Evolutionary conservation across 805 yeast genomes (phyloP).

Genomic region (Dipodascus geniculatus): DNA sequence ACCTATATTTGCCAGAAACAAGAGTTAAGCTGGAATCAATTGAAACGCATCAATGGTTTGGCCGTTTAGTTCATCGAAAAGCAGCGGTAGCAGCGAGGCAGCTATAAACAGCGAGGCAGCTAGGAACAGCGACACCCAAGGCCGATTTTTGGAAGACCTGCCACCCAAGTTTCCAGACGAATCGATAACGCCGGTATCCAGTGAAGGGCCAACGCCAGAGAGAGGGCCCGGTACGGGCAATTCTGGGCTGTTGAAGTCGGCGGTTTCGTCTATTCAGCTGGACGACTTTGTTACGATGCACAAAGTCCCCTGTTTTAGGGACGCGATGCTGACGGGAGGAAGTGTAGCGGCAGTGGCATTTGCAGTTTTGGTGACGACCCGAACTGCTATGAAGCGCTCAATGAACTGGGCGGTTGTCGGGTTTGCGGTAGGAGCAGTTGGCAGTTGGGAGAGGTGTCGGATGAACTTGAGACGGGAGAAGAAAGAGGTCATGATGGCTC

Average conservation of each 20-base stretch:
- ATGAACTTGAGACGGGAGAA: constrained; percentile 53
- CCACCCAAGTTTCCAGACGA: constrained; percentile 23
- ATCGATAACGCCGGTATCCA: constrained; percentile 11
- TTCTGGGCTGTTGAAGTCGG: constrained; percentile 11
- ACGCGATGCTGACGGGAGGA: constrained; percentile 26
- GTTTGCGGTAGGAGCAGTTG: constrained; percentile 62
- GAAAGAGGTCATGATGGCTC: constrained; percentile 59
- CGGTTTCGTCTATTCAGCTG: constrained; percentile 13
- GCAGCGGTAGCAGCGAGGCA: neutral
- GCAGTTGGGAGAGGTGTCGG: constrained; percentile 92
- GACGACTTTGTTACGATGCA: constrained; percentile 24
- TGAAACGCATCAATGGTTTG: neutral
- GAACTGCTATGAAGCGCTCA: constrained; percentile 32
- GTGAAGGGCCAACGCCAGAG: constrained; percentile 8
- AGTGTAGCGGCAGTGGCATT: constrained; percentile 23
- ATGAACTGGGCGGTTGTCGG: constrained; percentile 80
- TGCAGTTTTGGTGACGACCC: constrained; percentile 19
- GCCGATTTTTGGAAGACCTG: constrained; percentile 20
- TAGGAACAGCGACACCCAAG: constrained; percentile 5
- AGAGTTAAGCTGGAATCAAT: neutral
- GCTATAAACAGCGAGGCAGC: neutral
- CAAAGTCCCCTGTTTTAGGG: constrained; percentile 27
- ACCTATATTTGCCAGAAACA: neutral
- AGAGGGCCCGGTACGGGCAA: constrained; percentile 5
- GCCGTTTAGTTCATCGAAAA: neutral